A percentile compares a stretch with the other conserved stretches of the same genome.
Evolutionary conservation across 345 rosid species (phyloP).

Genomic region (Eucalyptus cloeziana): DNA sequence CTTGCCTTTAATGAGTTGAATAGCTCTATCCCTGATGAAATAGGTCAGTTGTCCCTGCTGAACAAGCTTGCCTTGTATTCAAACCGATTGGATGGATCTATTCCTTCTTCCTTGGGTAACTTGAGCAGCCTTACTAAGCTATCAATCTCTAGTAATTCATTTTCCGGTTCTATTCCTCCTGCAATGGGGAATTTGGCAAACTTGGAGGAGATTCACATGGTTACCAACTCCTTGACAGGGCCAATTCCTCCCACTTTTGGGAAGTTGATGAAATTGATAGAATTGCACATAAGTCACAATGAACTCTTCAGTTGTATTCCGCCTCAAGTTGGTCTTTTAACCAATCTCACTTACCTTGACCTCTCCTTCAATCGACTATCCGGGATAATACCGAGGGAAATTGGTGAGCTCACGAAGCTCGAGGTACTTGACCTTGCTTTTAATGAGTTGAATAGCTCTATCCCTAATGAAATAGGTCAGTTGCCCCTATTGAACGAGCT

Average conservation of each 20-base stretch:
- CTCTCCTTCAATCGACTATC: background rate
- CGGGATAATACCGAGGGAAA: slow-evolving; percentile 1
- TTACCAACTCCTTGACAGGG: background rate
- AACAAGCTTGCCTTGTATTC: background rate
- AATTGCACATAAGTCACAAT: background rate
- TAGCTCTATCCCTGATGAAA: slow-evolving; percentile 8
- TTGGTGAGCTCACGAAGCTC: background rate
- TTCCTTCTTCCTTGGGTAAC: slow-evolving; percentile 13
- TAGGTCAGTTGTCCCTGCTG: slow-evolving; percentile 5
- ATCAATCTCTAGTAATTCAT: background rate
- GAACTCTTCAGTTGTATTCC: slow-evolving; percentile 7
- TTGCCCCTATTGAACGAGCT: slow-evolving; percentile 2
- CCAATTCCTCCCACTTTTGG: slow-evolving; percentile 9
- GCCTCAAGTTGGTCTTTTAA: background rate
- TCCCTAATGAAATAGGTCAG: slow-evolving; percentile 11
- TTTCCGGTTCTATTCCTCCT: background rate
- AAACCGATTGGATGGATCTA: slow-evolving; percentile 6
- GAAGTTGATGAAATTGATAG: background rate
- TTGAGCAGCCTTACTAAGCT: background rate
- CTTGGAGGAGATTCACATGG: background rate
- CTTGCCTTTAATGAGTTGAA: too few species aligned
- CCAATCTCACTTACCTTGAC: slow-evolving; percentile 4
- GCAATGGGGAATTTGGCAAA: slow-evolving; percentile 10
- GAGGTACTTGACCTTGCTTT: background rate
- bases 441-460: background rate